phyloP scores from a whole-genome alignment of 306 rosid genomes.

The Malus asiatica region DNA sequence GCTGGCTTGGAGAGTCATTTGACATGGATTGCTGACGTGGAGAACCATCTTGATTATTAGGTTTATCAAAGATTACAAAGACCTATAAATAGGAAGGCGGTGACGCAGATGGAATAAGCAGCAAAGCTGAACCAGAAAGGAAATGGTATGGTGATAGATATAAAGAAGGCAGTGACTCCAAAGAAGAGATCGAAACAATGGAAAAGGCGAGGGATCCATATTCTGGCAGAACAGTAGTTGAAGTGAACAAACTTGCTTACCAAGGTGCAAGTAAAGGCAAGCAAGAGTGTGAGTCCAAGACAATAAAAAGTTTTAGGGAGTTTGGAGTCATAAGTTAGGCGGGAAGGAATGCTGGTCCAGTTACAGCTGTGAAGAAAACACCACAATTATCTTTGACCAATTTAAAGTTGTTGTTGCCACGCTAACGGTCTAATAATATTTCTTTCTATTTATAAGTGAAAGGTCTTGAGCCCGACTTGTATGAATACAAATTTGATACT shows the following conservation, averaged over 20 bases:
- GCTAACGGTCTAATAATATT: too few species aligned
- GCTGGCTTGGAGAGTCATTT: too few species aligned
- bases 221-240: accelerated
- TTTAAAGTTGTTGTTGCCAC: too few species aligned
- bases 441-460: too few species aligned
- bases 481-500: too few species aligned
- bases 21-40: too few species aligned
- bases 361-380: neutral
- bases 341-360: neutral
- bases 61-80: neutral
- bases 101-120: neutral
- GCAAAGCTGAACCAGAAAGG: neutral
- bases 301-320: too few species aligned
- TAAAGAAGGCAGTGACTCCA: neutral
- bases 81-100: neutral
- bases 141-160: neutral
- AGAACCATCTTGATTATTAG: too few species aligned
- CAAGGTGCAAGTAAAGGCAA: neutral
- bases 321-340: too few species aligned
- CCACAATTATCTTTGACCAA: too few species aligned
- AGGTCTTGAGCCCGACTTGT: accelerated
- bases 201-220: accelerated
- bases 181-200: neutral
- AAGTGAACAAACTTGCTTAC: neutral
- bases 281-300: neutral